Percentiles rank a stretch among this genome's conserved stretches.
phyloP scores from a whole-genome alignment of 257 asterid species.

The Paulownia fortunei region DNA sequence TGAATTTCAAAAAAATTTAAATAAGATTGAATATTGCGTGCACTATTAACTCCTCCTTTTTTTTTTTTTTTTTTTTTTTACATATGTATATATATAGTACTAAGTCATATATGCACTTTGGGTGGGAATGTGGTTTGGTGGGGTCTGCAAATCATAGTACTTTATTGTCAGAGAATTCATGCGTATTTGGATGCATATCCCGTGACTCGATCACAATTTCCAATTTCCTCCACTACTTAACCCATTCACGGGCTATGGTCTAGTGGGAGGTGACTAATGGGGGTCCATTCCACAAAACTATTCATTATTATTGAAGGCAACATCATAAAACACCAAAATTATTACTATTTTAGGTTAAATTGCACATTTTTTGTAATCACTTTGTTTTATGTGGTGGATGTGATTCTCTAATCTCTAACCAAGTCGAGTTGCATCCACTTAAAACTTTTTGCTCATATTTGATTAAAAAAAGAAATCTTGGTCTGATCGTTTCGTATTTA shows the following conservation, averaged over 20 bases:
- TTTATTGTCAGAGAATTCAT: conserved; percentile 9
- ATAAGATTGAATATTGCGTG: too few relatives aligned
- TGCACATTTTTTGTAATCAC: background rate
- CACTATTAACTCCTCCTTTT: too few relatives aligned
- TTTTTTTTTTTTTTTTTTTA: too few relatives aligned
- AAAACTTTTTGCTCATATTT: background rate
- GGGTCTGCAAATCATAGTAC: background rate
- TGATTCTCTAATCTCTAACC: background rate
- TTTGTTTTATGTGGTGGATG: background rate
- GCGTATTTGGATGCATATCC: conserved; percentile 30
- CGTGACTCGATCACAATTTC: conserved; percentile 28
- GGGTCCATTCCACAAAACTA: conserved; percentile 24
- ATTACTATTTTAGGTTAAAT: background rate
- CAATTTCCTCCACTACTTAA: conserved; percentile 25
- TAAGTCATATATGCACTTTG: too few relatives aligned
- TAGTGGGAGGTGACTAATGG: conserved; percentile 3
- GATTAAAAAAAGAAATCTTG: too few relatives aligned
- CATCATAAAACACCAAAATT: background rate
- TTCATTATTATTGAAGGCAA: background rate
- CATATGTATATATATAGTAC: too few relatives aligned
- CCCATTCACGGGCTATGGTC: conserved; percentile 35
- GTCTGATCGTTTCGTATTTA: too few relatives aligned
- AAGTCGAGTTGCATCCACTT: background rate
- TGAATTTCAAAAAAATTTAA: too few relatives aligned
- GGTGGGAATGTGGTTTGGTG: background rate